These are phyloP conservation scores for Xylaria venustula DNA, from an alignment of 495 filamentous ascomycete genomes.

Conservation along the genomic window DNA sequence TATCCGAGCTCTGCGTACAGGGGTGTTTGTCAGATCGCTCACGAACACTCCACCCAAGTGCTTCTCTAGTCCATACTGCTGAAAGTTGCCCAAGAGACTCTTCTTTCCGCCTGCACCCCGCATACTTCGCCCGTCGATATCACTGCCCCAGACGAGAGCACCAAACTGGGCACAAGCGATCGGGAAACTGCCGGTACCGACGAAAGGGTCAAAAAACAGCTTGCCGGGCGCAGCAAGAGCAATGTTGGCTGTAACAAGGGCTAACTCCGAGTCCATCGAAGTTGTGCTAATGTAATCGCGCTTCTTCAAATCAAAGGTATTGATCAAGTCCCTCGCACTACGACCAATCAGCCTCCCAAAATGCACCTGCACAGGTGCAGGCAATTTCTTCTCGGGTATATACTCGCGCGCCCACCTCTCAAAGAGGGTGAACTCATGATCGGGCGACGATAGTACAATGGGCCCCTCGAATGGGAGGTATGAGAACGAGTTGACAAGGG, in stretches of 20 bases:
- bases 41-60: conserved; percentile 74
- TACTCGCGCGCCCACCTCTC: conserved; percentile 69
- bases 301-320: conserved; percentile 87
- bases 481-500: conserved; percentile 75
- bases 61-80: conserved; percentile 70
- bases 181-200: conserved; percentile 88
- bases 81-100: conserved; percentile 70
- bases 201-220: conserved; percentile 89
- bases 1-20: conserved; percentile 60
- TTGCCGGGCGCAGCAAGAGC: conserved; percentile 78
- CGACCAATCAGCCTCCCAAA: conserved; percentile 67
- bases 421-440: conserved; percentile 72
- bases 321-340: conserved; percentile 63
- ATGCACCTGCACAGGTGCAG: conserved; percentile 60
- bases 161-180: conserved; percentile 89
- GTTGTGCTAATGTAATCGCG: conserved; percentile 91
- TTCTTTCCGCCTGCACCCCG: conserved; percentile 58
- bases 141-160: conserved; percentile 73
- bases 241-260: conserved; percentile 89
- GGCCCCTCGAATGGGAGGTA: conserved; percentile 76
- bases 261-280: conserved; percentile 92
- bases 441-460: conserved; percentile 69
- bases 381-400: conserved; percentile 32
- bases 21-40: conserved; percentile 86
- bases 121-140: conserved; percentile 89